Conservation (phyloP, 805 yeast genomes). For the Danielia reshetovae region DNA sequence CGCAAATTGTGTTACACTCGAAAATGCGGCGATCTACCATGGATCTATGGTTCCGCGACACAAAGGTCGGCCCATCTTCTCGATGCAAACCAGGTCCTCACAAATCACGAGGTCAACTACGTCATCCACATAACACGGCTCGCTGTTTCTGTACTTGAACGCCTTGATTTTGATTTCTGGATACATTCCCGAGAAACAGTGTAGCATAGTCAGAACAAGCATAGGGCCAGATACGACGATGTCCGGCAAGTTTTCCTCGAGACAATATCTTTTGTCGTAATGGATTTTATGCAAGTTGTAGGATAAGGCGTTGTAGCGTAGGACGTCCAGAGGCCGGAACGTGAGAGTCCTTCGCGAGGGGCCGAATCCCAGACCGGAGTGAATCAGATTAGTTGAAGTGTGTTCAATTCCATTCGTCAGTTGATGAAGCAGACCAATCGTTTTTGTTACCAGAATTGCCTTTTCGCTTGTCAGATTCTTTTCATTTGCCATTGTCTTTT, state of each 20-base stretch:
- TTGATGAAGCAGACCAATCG: too few species aligned
- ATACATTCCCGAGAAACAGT: slow-evolving; percentile 34
- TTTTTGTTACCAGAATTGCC: too few species aligned
- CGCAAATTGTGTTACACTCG: too few species aligned
- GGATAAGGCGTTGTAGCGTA: slow-evolving; percentile 70
- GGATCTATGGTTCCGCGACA: slow-evolving; percentile 8
- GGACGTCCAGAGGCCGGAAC: slow-evolving; percentile 43
- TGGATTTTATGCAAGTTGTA: slow-evolving; percentile 86
- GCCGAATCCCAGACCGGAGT: background rate
- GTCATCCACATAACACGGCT: slow-evolving; percentile 47
- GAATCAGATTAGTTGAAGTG: too few species aligned
- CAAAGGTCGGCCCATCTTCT: slow-evolving; percentile 3
- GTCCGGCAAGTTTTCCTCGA: slow-evolving; percentile 55
- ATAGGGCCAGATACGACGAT: slow-evolving; percentile 81
- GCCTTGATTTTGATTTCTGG: slow-evolving; percentile 18
- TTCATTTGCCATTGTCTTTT: background rate
- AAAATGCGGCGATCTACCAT: background rate
- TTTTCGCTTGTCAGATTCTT: background rate
- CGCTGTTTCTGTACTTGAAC: slow-evolving; percentile 46
- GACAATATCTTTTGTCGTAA: slow-evolving; percentile 56
- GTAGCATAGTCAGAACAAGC: slow-evolving; percentile 54
- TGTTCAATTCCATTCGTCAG: too few species aligned
- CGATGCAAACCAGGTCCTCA: slow-evolving; percentile 2
- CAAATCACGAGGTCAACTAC: slow-evolving; percentile 4
- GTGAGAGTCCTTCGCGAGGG: background rate